Evolutionary conservation across 306 rosid species (phyloP), one percentile per base, ranked within the genome.

Genomic region (Urtica urens): DNA sequence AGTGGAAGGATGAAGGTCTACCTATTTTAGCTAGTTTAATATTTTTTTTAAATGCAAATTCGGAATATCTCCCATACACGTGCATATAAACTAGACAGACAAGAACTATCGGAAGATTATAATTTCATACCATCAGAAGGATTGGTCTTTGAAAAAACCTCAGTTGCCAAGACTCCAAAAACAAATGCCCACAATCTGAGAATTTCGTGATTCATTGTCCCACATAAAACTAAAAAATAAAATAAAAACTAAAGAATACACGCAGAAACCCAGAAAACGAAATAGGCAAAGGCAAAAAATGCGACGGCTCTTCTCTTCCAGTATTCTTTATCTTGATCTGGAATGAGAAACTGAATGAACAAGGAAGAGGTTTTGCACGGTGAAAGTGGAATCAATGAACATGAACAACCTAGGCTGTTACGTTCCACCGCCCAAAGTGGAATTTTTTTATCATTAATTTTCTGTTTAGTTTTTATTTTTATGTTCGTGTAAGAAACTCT

Each of bases 121-220:
- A 21, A 11, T 11, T 12, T 27, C 49, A 41, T 64, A 59, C 75
- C 75, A 76, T 83, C 62, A 11, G 53, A 63, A 13, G 72, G 41
- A 50, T 51, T 51, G 20, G 71, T 71, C 50, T 65, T 71, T 5
- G 64, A 71, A 49, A 55, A 53, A 18, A 64, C 68, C 20, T 38
- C 10, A 19, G 63, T 25, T 67, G 65, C 52, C 31, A 65, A 60
- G 52, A 73, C 55, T 46, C 65, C 81, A 25, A 59, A 73, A 39
- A 72, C 49, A 58, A 74, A 57, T 66, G 69, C 51, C 87, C 79
- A 82, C 70, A 76, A 67, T 69, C 73, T 60, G 39, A 64, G 43
- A 62, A 73, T 58, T 66, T 60, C 67, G 78, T 70, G 71, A 67
- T 44, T 55, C 82, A 24, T 55, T 38, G 33, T 68, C 43, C 62